These are phyloP conservation scores for Penicillium sp. DNA, from an alignment of 2,329 filamentous ascomycete species.

Conservation along the genomic window DNA sequence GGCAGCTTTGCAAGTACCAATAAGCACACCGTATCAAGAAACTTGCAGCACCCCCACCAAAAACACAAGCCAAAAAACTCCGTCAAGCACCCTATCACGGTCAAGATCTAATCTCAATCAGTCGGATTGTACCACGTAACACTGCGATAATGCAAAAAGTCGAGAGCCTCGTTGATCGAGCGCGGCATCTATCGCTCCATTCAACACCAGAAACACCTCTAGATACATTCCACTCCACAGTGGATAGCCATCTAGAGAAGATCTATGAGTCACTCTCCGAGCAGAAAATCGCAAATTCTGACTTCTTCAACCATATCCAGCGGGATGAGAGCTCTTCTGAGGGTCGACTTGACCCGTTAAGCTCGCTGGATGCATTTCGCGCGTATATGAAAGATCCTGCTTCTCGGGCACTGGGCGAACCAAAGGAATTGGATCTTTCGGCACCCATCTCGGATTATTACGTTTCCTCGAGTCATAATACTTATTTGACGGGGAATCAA, in stretches of 20 bases:
- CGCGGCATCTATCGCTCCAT: constrained; percentile 18
- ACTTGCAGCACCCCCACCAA: background rate
- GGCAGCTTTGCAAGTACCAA: background rate
- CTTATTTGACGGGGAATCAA: constrained; percentile 86
- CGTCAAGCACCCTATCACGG: background rate
- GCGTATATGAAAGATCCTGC: constrained; percentile 50
- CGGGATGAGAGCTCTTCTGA: constrained; percentile 8
- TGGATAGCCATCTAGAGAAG: constrained; percentile 35
- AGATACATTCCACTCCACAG: constrained; percentile 30
- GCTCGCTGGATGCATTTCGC: constrained; percentile 46
- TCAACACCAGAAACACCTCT: constrained; percentile 4
- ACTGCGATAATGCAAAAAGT: constrained; percentile 16
- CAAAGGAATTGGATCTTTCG: constrained; percentile 57
- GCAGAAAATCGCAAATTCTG: constrained; percentile 14
- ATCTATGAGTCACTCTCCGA: constrained; percentile 35
- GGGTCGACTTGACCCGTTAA: constrained; percentile 16
- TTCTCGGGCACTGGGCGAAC: constrained; percentile 44
- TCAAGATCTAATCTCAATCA: background rate
- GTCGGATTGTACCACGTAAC: background rate
- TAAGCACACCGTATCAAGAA: background rate
- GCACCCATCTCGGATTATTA: constrained; percentile 84
- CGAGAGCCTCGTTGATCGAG: constrained; percentile 19
- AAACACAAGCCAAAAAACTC: background rate
- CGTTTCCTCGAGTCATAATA: constrained; percentile 94
- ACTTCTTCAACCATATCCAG: constrained; percentile 27